These are phyloP conservation scores for Corymbia maculata DNA, from an alignment of 345 rosid species.

Conservation along the genomic window DNA sequence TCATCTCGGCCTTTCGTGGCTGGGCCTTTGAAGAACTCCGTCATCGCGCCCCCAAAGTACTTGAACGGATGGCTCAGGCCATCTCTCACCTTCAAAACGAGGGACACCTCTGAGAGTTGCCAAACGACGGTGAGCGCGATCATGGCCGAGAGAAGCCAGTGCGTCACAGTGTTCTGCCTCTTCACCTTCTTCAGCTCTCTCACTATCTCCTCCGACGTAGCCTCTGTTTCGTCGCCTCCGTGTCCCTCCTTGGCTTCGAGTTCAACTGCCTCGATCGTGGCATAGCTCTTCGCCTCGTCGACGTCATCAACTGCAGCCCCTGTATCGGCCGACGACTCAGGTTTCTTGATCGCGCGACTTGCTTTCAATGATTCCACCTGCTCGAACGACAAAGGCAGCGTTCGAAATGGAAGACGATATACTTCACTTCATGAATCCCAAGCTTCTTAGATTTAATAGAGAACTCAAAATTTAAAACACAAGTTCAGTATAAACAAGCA, in stretches of 20 bases:
- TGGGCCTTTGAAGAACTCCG: slow-evolving; percentile 20
- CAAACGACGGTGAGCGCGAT: slow-evolving; percentile 58
- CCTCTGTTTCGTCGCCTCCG: not conserved
- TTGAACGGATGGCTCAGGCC: slow-evolving; percentile 55
- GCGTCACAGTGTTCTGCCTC: slow-evolving; percentile 64
- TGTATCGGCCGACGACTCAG: not conserved
- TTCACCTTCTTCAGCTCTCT: slow-evolving; percentile 51
- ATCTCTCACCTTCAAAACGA: slow-evolving; percentile 47
- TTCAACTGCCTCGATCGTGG: not conserved
- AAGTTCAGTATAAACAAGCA: not conserved
- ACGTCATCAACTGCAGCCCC: not conserved
- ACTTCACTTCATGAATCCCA: not conserved
- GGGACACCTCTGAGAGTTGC: slow-evolving; percentile 72
- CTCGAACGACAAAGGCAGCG: not conserved
- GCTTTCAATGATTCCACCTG: slow-evolving; percentile 45
- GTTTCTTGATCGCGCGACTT: not conserved
- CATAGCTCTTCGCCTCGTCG: not conserved
- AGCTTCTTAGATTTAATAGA: not conserved
- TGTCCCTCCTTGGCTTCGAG: not conserved
- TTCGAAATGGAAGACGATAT: not conserved
- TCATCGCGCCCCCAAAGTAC: slow-evolving; percentile 38
- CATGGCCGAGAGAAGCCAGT: slow-evolving; percentile 58
- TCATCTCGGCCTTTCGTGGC: not conserved
- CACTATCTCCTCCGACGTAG: slow-evolving; percentile 26
- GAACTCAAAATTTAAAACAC: not conserved